Evolutionary conservation across 768 basidiomycete species (phyloP).

Genomic region (Trametes cubensis): DNA sequence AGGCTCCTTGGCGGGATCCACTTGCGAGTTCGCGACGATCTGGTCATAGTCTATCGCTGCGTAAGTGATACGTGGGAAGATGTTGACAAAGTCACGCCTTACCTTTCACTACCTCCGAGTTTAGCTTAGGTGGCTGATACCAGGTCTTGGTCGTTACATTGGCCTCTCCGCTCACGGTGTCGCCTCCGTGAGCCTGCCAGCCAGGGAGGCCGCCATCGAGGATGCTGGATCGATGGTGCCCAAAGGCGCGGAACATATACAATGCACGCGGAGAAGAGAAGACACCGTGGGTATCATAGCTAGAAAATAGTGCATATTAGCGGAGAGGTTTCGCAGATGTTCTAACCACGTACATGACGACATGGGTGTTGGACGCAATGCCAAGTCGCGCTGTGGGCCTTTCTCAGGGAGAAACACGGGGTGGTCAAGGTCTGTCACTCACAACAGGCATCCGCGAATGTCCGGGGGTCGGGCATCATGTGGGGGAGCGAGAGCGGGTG

Average conservation of each 20-base stretch:
- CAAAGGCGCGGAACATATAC: constrained; percentile 93
- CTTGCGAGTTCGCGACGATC: constrained; percentile 69
- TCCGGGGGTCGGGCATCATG: constrained; percentile 81
- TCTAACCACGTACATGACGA: constrained; percentile 65
- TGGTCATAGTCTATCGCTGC: constrained; percentile 69
- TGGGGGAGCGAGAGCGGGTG: constrained; percentile 85
- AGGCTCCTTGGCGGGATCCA: constrained; percentile 46
- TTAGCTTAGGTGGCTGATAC: constrained; percentile 59
- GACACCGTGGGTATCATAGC: constrained; percentile 88
- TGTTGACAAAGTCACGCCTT: constrained; percentile 18
- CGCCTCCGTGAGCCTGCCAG: constrained; percentile 71
- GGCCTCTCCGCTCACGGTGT: constrained; percentile 46
- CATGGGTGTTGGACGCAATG: constrained; percentile 72
- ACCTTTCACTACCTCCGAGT: constrained; percentile 58
- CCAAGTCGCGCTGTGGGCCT: constrained; percentile 62
- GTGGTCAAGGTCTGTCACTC: constrained; percentile 37
- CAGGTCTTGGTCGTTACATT: constrained; percentile 28
- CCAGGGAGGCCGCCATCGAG: constrained; percentile 91
- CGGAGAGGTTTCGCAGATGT: background rate
- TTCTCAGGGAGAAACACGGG: background rate
- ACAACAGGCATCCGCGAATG: constrained; percentile 84
- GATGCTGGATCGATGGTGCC: constrained; percentile 83
- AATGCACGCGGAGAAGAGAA: constrained; percentile 92
- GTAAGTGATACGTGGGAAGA: background rate
- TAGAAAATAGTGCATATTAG: constrained; percentile 33